phyloP scores from a whole-genome alignment of 768 basidiomycete species.

The Phlegmacium glaucopus region DNA sequence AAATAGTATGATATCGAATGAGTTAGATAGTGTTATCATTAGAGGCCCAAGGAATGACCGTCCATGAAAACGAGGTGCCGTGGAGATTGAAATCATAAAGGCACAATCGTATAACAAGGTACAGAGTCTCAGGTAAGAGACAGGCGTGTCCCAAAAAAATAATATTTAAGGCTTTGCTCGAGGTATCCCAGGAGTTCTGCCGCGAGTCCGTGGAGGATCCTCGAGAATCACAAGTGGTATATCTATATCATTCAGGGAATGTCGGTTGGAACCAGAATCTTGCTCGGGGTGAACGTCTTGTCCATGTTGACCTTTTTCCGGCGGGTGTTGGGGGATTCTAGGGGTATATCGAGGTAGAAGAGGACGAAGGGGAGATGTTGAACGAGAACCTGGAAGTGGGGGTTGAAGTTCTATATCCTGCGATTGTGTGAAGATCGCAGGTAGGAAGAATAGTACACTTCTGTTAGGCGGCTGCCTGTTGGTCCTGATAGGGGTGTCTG shows the following conservation, averaged over 20 bases:
- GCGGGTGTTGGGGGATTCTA: conserved; percentile 25
- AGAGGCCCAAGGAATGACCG: too few relatives aligned
- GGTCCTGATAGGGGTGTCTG: conserved; percentile 44
- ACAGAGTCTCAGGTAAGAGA: neutral
- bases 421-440: conserved; percentile 66
- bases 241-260: conserved; percentile 11
- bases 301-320: conserved; percentile 41
- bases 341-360: conserved; percentile 20
- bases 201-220: conserved; percentile 20
- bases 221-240: conserved; percentile 11
- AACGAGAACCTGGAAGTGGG: conserved; percentile 18
- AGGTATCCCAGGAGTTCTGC: too few relatives aligned
- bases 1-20: too few relatives aligned
- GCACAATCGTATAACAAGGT: neutral
- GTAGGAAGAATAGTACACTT: conserved; percentile 77
- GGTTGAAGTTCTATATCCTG: conserved; percentile 44
- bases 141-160: too few relatives aligned
- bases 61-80: too few relatives aligned
- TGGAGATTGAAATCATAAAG: too few relatives aligned
- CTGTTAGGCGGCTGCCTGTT: conserved; percentile 42
- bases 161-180: too few relatives aligned
- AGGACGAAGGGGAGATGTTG: conserved; percentile 19
- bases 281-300: conserved; percentile 16
- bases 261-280: conserved; percentile 8
- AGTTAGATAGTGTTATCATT: too few relatives aligned